Evolutionary conservation across 805 yeast species (phyloP).

Genomic region (Sugiyamaella boreocaroliniensis): DNA sequence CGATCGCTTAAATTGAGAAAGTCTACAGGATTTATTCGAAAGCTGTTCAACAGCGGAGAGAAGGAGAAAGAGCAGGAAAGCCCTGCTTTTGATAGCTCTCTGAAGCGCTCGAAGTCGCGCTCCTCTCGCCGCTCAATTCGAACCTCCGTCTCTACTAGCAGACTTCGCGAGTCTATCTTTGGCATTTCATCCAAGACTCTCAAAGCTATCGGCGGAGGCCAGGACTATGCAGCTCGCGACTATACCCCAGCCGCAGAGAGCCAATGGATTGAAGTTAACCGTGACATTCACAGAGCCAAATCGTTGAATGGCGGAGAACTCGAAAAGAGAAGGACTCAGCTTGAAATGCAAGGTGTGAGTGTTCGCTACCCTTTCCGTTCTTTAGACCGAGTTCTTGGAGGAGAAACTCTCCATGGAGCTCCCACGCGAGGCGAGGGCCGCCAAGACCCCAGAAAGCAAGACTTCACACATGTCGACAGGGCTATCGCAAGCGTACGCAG

Average conservation of each 20-base stretch:
- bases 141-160: constrained; percentile 13
- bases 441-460: constrained; percentile 14
- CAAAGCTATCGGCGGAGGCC: background rate
- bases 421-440: constrained; percentile 15
- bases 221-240: background rate
- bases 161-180: constrained; percentile 2
- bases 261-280: constrained; percentile 46
- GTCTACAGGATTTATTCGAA: constrained; percentile 26
- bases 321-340: constrained; percentile 50
- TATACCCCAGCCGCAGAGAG: constrained; percentile 1
- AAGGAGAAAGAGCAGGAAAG: background rate
- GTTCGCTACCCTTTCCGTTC: constrained; percentile 50
- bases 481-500: constrained; percentile 27
- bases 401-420: constrained; percentile 21
- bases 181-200: constrained; percentile 14
- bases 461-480: constrained; percentile 26
- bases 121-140: constrained; percentile 16
- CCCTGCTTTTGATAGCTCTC: background rate
- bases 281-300: constrained; percentile 66
- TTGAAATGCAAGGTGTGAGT: constrained; percentile 51
- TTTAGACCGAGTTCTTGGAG: constrained; percentile 18
- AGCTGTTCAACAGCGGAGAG: constrained; percentile 16
- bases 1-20: constrained; percentile 24
- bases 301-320: constrained; percentile 64
- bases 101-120: constrained; percentile 18